These are phyloP conservation scores for Yarrowia galli DNA, from an alignment of 1,139 yeast species.

Conservation along the genomic window DNA sequence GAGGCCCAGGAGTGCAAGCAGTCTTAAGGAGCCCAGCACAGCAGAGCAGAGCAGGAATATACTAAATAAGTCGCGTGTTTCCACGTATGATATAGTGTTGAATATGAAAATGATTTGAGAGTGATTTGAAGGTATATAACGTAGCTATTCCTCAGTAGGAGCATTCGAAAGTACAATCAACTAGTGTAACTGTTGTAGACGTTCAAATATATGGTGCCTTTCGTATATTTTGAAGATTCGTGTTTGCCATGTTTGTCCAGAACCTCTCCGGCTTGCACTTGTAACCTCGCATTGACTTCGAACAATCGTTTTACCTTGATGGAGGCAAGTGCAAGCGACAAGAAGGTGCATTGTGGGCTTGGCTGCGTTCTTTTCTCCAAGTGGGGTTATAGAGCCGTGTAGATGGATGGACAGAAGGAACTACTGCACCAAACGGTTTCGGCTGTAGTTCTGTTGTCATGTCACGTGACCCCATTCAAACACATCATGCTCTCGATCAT, in stretches of 20 bases:
- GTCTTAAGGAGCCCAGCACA: slow-evolving; percentile 8
- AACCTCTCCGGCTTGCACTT: too few relatives aligned
- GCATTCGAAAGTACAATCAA: too few relatives aligned
- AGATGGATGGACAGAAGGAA: too few relatives aligned
- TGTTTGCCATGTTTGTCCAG: too few relatives aligned
- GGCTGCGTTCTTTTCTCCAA: not conserved
- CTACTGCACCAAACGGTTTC: too few relatives aligned
- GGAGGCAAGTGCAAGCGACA: slow-evolving; percentile 13
- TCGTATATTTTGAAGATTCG: too few relatives aligned
- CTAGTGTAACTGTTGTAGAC: too few relatives aligned
- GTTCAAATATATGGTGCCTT: too few relatives aligned
- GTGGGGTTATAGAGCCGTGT: slow-evolving; percentile 5
- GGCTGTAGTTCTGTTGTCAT: too few relatives aligned
- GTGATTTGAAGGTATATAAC: not conserved
- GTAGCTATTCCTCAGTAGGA: not conserved
- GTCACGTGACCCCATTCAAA: too few relatives aligned
- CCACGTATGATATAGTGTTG: slow-evolving; percentile 28
- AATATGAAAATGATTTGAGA: slow-evolving; percentile 20
- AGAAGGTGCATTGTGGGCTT: slow-evolving; percentile 9
- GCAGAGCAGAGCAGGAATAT: not conserved
- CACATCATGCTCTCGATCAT: not conserved
- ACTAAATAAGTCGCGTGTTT: slow-evolving; percentile 11
- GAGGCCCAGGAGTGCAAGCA: slow-evolving; percentile 39
- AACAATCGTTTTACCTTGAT: not conserved
- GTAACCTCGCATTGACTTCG: not conserved